Evolutionary conservation across 805 yeast genomes (phyloP).

Genomic region (Nematodospora valgi): DNA sequence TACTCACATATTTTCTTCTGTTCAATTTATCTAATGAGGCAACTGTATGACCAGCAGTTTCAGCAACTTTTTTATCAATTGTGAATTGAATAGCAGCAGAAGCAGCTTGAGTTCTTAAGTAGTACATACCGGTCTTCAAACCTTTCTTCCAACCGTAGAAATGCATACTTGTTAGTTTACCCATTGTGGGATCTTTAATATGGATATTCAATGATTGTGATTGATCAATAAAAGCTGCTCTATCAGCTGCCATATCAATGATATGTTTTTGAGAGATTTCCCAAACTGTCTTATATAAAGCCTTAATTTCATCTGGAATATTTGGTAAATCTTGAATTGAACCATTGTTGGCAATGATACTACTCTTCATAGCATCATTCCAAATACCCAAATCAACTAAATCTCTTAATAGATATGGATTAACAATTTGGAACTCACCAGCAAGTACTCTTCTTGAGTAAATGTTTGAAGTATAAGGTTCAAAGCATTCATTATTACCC

Average conservation of each 20-base stretch:
- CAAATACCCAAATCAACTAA: slow-evolving; percentile 57
- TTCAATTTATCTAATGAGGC: slow-evolving; percentile 37
- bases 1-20: slow-evolving; percentile 34
- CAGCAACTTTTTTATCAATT: slow-evolving; percentile 43
- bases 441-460: slow-evolving; percentile 61
- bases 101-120: slow-evolving; percentile 96
- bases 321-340: slow-evolving; percentile 54
- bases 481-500: slow-evolving; percentile 62
- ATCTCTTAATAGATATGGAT: slow-evolving; percentile 56
- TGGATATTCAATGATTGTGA: slow-evolving; percentile 91
- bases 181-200: slow-evolving; percentile 88
- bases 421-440: slow-evolving; percentile 63
- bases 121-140: slow-evolving; percentile 97
- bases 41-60: slow-evolving; percentile 34
- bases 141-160: slow-evolving; percentile 99
- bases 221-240: slow-evolving; percentile 83
- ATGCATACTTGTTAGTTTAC: slow-evolving; percentile 96
- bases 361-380: slow-evolving; percentile 56
- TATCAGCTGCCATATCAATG: slow-evolving; percentile 65
- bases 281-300: slow-evolving; percentile 59
- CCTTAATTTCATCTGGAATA: slow-evolving; percentile 52
- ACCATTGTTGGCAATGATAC: slow-evolving; percentile 54
- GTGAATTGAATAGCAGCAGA: slow-evolving; percentile 92
- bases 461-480: slow-evolving; percentile 60
- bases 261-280: slow-evolving; percentile 57